A percentile compares a stretch with the other conserved stretches of the same genome.
These are phyloP conservation scores for Litsea cubeba DNA, from an alignment of 164 flowering plant species.

Conservation along the genomic window DNA sequence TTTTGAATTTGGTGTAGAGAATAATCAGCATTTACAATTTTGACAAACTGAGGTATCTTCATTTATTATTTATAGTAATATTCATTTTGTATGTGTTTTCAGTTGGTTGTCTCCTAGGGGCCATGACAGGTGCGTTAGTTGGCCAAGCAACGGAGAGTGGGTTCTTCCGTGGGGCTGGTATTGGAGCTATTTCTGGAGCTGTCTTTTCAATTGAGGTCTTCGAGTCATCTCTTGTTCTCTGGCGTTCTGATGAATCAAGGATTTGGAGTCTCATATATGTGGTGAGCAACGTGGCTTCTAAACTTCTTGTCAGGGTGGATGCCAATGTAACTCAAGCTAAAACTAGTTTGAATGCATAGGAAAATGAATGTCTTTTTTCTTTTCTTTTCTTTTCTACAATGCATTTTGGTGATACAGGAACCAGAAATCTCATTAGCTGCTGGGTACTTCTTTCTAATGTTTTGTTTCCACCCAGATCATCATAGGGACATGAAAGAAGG, in stretches of 20 bases:
- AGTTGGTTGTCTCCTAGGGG: conserved; percentile 83
- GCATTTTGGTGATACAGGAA: neutral
- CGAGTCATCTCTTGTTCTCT: conserved; percentile 70
- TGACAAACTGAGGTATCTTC: neutral
- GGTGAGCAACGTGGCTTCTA: conserved; percentile 32
- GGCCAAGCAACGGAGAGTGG: conserved; percentile 95
- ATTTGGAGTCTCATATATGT: conserved; percentile 65
- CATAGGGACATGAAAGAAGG: too few relatives aligned
- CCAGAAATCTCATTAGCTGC: neutral
- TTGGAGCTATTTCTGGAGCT: conserved; percentile 93
- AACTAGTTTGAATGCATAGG: neutral
- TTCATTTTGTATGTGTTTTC: conserved; percentile 9
- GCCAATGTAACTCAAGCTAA: neutral
- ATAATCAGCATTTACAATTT: neutral
- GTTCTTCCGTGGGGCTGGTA: conserved; percentile 77
- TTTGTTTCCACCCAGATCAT: too few relatives aligned
- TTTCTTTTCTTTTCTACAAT: neutral
- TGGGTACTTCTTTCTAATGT: too few relatives aligned
- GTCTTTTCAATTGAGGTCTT: conserved; percentile 90
- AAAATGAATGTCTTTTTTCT: neutral
- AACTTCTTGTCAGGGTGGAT: neutral
- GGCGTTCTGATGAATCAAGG: conserved; percentile 75
- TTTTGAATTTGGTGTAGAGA: neutral
- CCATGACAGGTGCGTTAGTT: conserved; percentile 81
- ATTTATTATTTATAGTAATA: neutral